Base-by-base conservation (phyloP, 257 asterid species). In the Haberlea rhodopensis region DNA sequence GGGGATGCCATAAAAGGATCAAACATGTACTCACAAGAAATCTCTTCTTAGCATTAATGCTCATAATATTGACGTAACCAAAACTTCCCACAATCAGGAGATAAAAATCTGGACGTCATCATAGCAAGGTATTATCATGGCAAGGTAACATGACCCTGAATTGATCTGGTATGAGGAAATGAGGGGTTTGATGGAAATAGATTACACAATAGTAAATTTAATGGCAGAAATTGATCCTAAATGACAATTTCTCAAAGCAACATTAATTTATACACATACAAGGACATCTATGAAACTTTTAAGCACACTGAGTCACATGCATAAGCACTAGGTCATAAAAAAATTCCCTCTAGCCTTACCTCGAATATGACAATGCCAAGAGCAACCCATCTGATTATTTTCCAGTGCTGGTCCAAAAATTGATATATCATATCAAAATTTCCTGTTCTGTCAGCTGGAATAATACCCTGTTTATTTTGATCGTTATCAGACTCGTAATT, bases 371-470 rank as follows among this genome's bases (percentile, higher is more conserved):
- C 95, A 57, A 67, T 78, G 25, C 97, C 94, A 40, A 85, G 89
- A 61, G 95, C 90, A 34, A 82, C 92, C 98, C 96, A 91, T 69
- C 76, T 87, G 73, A 84, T 53, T 63, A 89, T 81, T 4, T 87
- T 73, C 98, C 98, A 91, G 80, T 85, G 71, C 25, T 68, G 62
- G 27, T 85, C 82, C 79, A 91, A 81, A 71, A 91, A 89, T 5
- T 76, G 73, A 76, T 87, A 84, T 23, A 91, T 85, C 78, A 37
- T 73, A 57, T 81, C 78, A 22, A 85, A 87, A 20, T 65, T 54
- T 24, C 95, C 95, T 67, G 91, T 82, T 80, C 66, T 82, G 70
- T 86, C 95, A 3, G 61, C 57, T 40, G 95, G 95, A 5, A 81
- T 76, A 67, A 86, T 82, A 78, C 76, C 83, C 99, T 94, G 84